Conservation (phyloP, 768 basidiomycete species). For the Kwoniella botswanensis region DNA sequence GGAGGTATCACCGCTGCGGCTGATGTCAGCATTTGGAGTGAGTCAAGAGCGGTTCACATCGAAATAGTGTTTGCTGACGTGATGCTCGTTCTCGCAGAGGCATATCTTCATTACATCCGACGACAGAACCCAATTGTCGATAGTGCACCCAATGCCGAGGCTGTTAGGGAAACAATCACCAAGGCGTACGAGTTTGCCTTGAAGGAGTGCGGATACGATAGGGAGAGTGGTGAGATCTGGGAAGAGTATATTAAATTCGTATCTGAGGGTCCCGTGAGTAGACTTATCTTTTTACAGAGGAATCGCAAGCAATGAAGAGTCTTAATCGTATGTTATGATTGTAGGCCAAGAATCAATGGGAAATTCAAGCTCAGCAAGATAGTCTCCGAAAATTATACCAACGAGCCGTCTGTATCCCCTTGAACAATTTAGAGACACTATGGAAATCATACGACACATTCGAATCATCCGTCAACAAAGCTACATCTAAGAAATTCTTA, state of each 20-base stretch:
- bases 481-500: slow-evolving; percentile 96
- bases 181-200: slow-evolving; percentile 94
- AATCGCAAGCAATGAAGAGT: too few relatives aligned
- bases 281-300: slow-evolving; percentile 8
- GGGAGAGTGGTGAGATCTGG: slow-evolving; percentile 92
- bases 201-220: slow-evolving; percentile 85
- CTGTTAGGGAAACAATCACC: slow-evolving; percentile 75
- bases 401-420: slow-evolving; percentile 88
- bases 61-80: too few relatives aligned
- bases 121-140: slow-evolving; percentile 64
- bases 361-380: slow-evolving; percentile 94
- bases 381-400: slow-evolving; percentile 88
- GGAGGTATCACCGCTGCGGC: slow-evolving; percentile 68
- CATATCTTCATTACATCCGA: slow-evolving; percentile 92
- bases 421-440: slow-evolving; percentile 87
- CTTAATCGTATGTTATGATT: too few relatives aligned
- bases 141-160: slow-evolving; percentile 56
- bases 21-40: slow-evolving; percentile 80
- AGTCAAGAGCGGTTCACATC: slow-evolving; percentile 10
- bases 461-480: slow-evolving; percentile 84
- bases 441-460: slow-evolving; percentile 95
- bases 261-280: slow-evolving; percentile 73
- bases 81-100: slow-evolving; percentile 60
- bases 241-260: slow-evolving; percentile 90
- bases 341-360: slow-evolving; percentile 83